Evolutionary conservation across 768 basidiomycete species (phyloP).

Genomic region (Roridomyces roridus): DNA sequence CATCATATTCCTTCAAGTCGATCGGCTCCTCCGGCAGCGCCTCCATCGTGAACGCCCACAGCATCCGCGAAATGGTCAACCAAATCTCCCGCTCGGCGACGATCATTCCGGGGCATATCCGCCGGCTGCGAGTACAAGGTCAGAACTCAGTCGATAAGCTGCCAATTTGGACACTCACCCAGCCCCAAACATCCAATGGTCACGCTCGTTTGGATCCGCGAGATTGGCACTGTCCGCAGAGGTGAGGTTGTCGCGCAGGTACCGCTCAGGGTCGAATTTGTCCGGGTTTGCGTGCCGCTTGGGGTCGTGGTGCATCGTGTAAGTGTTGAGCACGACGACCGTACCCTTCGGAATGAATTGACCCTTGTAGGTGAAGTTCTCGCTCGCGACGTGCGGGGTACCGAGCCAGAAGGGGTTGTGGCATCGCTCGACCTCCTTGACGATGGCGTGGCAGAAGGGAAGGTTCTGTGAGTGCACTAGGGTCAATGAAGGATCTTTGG

Average conservation of each 20-base stretch:
- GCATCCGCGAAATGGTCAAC: no score
- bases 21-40: slow-evolving; percentile 49
- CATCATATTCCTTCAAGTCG: slow-evolving; percentile 53
- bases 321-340: no score
- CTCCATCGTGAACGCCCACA: slow-evolving; percentile 50
- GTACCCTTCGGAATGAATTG: no score
- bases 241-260: slow-evolving; percentile 42
- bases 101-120: no score
- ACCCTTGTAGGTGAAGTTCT: no score
- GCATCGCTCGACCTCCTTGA: slow-evolving; percentile 44
- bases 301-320: no score
- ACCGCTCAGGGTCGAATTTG: slow-evolving; percentile 49
- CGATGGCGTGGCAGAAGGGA: slow-evolving; percentile 40
- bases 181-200: slow-evolving; percentile 58
- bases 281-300: slow-evolving; percentile 50
- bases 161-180: slow-evolving; percentile 39
- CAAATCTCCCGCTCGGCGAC: slow-evolving; percentile 55
- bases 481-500: no score
- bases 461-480: no score
- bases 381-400: slow-evolving; percentile 39
- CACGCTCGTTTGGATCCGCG: no score
- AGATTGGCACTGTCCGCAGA: slow-evolving; percentile 51
- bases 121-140: slow-evolving; percentile 28
- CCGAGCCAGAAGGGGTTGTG: slow-evolving; percentile 47
- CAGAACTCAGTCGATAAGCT: neutral